Evolutionary conservation across 768 basidiomycete genomes (phyloP).

Genomic region (Goffeauzyma gilvescens): DNA sequence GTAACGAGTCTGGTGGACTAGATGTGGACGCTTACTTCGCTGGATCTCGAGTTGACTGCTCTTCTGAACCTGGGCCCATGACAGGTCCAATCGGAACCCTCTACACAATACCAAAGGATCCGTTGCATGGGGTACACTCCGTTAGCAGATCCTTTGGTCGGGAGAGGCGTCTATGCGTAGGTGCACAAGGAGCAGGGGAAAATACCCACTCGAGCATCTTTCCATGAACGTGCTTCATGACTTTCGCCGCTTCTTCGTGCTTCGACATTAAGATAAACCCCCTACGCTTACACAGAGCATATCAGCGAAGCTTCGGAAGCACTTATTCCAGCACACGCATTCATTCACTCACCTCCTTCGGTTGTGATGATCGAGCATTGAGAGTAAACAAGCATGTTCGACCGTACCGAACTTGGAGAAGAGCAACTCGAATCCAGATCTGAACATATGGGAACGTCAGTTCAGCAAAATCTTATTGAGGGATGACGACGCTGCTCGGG

Average conservation of each 20-base stretch:
- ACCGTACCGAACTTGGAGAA: conserved; percentile 2
- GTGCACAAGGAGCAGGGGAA: neutral
- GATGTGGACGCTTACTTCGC: neutral
- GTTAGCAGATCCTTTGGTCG: neutral
- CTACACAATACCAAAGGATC: neutral
- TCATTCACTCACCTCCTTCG: neutral
- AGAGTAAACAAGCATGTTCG: conserved; percentile 5
- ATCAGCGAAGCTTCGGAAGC: neutral
- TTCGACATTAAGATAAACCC: conserved; percentile 4
- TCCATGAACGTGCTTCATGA: neutral
- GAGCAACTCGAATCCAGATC: conserved; percentile 1
- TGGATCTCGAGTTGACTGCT: neutral
- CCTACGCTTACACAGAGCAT: neutral
- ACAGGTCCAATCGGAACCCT: conserved; percentile 1
- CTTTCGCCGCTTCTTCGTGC: conserved; percentile 2
- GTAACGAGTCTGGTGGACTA: neutral
- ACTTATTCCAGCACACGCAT: neutral
- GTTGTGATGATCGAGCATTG: conserved; percentile 1
- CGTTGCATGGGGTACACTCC: neutral
- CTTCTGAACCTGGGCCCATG: conserved; percentile 6
- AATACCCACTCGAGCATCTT: neutral
- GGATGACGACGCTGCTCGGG: too few species aligned
- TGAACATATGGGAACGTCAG: too few species aligned
- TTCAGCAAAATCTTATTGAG: too few species aligned
- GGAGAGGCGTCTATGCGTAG: too few species aligned